A percentile compares a stretch with the other conserved stretches of the same genome.
Evolutionary conservation across 192 early-diverging fungal species (phyloP).

Genomic region (Cetraspora pellucida): DNA sequence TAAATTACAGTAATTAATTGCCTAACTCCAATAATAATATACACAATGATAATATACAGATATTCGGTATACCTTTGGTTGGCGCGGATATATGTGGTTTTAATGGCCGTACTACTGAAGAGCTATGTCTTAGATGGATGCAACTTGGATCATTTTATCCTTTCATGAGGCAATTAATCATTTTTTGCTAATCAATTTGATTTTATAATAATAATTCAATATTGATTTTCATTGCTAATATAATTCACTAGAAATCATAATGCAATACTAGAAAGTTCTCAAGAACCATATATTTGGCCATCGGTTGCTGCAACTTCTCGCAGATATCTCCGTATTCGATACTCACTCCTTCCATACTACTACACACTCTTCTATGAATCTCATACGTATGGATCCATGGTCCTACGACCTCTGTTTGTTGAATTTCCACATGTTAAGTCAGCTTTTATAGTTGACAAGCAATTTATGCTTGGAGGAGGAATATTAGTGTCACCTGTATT

Average conservation of each 20-base stretch:
- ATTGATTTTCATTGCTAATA: background rate
- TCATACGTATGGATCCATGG: constrained; percentile 51
- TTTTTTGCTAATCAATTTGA: background rate
- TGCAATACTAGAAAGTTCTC: constrained; percentile 42
- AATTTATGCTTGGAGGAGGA: constrained; percentile 60
- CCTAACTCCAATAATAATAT: too few species aligned
- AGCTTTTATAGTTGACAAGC: constrained; percentile 51
- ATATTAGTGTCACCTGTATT: constrained; percentile 66
- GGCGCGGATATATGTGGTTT: constrained; percentile 79
- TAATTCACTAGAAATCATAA: constrained; percentile 60
- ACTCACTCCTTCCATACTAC: constrained; percentile 63
- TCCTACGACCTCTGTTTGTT: constrained; percentile 61
- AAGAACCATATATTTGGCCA: constrained; percentile 69
- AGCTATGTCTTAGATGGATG: constrained; percentile 70
- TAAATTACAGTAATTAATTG: background rate
- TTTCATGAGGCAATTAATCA: constrained; percentile 37
- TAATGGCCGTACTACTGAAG: constrained; percentile 56
- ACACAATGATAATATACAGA: background rate
- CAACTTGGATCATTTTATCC: constrained; percentile 68
- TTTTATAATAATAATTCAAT: background rate
- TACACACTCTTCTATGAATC: constrained; percentile 60
- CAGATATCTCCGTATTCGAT: constrained; percentile 60
- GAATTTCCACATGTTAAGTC: constrained; percentile 45
- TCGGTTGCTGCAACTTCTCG: constrained; percentile 57
- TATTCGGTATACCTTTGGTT: constrained; percentile 72